Evolutionary conservation across 257 asterid species (phyloP), one percentile per base, ranked within the genome.

Genomic region (Misopates orontium): DNA sequence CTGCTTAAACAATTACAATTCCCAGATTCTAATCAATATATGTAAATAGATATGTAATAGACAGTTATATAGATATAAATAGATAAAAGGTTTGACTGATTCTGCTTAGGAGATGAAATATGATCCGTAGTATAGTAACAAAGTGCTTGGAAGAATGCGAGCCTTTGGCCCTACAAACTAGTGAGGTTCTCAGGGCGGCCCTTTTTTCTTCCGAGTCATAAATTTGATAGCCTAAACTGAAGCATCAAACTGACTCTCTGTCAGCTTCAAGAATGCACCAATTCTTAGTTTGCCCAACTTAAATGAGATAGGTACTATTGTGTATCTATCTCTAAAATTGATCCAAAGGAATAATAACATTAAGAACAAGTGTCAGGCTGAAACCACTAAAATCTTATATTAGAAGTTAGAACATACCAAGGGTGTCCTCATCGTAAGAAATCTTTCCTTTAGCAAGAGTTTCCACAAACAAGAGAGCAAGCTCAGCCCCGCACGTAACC

Each of bases 401-500:
- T 56, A 59, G 10, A 36, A 36, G 42, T 36, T 36, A 60, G 51
- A 64, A 87, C 91, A 68, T 60, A 90, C 99, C 99, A 75, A 93
- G 87, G 69, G 75, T 74, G 60, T 86, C 84, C 10, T 86, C 91
- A 25, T 84, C 75, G 36, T 71, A 93, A 49, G 92, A 79, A 73
- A 78, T n/a, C 67, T 86, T 86, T 71, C 95, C 97, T 78, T 90
- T 90, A 59, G 82, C 87, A 66, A 93, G 97, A 41, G 87, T 84
- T 53, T 87, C 99, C 70, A 87, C 95, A 39, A 84, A 93, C 80
- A 84, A 31, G 71, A 87, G 79, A 58, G 96, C 96, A 79, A 93
- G 97, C 87, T 93, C 99, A 47, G 94, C 84, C 67, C 97, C 99
- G 78, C 99, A 93, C 5, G 95, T 93, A 62, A 87, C 86, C 99